Evolutionary conservation across 2,329 filamentous ascomycete species (phyloP), one percentile per base, ranked within the genome.

Genomic region (Eutypa lata): DNA sequence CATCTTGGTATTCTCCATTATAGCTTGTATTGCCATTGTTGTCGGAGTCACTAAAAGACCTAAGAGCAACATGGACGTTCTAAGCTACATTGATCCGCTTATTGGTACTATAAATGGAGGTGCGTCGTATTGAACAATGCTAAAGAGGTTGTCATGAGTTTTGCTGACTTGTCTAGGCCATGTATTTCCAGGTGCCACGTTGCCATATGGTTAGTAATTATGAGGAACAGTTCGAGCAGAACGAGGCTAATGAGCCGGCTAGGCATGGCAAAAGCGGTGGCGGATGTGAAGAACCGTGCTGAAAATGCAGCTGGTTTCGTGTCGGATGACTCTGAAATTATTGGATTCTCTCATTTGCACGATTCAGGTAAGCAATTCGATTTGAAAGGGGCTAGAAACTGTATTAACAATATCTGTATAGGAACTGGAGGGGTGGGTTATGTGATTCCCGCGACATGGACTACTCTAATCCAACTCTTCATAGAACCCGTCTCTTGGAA

Each of bases 401-500:
- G 4, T 42, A 21, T 18, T 42, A 19, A 42, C 38, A 60, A 58
- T 22, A 3, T 19, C 24, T 50, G 19, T 22, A 21, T 48, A 68
- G 66, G 66, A 28, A 68, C 66, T n/a, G 66, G 66, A 52, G 66
- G 66, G 49, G 65, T 68, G 53, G 64, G 66, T 65, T 22, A 11
- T 14, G 31, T 38, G n/a, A 26, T 13, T 6, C 31, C 21, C 24
- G 24, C 5, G 19, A 21, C 33, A 24, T 16, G 22, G 21, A 16
- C 26, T 28, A 19, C 38, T 6, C 19, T n/a, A n/a, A n/a, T 54
- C 59, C 66, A 50, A 67, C 49, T 16, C 40, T 48, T 19, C n/a
- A 42, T 48, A 68, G 65, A 61, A 51, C 28, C 76, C 77, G 7
- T 81, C 78, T 4, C 60, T 81, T 53, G 78, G 78, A 19, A 81